These are phyloP conservation scores for Mortierella sp. DNA, from an alignment of 371 early-diverging fungal genomes.

Conservation along the genomic window DNA sequence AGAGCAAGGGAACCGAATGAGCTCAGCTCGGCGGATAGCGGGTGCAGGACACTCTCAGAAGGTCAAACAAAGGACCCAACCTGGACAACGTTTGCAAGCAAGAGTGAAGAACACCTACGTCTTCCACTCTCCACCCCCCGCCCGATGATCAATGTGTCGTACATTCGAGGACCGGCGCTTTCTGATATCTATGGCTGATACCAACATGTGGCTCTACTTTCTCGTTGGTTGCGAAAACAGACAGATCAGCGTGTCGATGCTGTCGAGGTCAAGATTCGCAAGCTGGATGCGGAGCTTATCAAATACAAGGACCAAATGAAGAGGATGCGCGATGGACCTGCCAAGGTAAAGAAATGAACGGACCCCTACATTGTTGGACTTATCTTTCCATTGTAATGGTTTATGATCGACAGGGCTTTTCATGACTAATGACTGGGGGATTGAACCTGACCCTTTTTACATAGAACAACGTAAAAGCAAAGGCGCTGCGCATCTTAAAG, in stretches of 20 bases:
- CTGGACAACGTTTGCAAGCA: too few species aligned
- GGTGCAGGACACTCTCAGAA: too few species aligned
- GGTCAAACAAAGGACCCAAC: too few species aligned
- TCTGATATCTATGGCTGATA: background rate
- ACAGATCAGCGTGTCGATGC: conserved; percentile 87
- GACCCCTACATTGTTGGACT: background rate
- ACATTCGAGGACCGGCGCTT: background rate
- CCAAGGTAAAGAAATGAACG: conserved; percentile 68
- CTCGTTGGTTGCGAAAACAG: conserved; percentile 50
- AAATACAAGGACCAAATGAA: conserved; percentile 92
- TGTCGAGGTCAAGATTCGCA: conserved; percentile 92
- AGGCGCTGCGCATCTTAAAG: conserved; percentile 89
- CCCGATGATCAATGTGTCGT: too few species aligned
- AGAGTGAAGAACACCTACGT: background rate
- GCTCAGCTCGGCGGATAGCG: too few species aligned
- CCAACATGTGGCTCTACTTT: background rate
- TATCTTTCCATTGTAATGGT: background rate
- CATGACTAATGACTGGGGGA: background rate
- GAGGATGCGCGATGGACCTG: conserved; percentile 93
- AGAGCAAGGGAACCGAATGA: background rate
- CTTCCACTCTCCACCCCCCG: background rate
- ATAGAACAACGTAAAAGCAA: conserved; percentile 89
- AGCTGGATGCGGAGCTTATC: conserved; percentile 91
- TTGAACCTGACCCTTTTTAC: background rate
- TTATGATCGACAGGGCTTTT: too few species aligned